Evolutionary conservation across 1,139 yeast species (phyloP).

Genomic region (Protomyces inouyei): DNA sequence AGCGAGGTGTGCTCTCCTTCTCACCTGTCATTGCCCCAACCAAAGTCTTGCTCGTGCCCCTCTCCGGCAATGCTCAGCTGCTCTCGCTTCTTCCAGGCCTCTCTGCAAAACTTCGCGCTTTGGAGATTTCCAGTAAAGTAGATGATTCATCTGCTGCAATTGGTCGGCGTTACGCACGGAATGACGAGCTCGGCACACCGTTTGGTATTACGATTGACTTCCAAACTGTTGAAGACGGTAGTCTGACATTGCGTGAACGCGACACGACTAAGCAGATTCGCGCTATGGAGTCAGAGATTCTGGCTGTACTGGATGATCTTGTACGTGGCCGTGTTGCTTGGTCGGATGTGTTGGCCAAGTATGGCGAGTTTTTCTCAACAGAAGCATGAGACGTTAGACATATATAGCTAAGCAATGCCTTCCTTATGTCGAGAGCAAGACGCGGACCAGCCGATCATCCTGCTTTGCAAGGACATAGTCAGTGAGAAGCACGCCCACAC

Average conservation of each 20-base stretch:
- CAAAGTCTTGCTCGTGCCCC: slow-evolving; percentile 90
- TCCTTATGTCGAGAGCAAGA: background rate
- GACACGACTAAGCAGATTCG: slow-evolving; percentile 96
- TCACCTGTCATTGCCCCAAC: slow-evolving; percentile 97
- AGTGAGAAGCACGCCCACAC: slow-evolving; percentile 16
- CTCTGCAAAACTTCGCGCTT: slow-evolving; percentile 64
- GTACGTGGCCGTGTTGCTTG: slow-evolving; percentile 22
- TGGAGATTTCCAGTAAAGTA: slow-evolving; percentile 88
- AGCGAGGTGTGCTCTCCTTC: slow-evolving; percentile 87
- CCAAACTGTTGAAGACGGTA: slow-evolving; percentile 78
- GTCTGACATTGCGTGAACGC: slow-evolving; percentile 92
- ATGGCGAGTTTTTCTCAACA: slow-evolving; percentile 27
- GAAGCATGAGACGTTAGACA: background rate
- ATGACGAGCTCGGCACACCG: slow-evolving; percentile 98
- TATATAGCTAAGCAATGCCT: background rate
- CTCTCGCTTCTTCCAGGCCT: slow-evolving; percentile 59
- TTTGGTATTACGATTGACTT: slow-evolving; percentile 98
- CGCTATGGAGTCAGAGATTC: slow-evolving; percentile 74
- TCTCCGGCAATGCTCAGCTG: slow-evolving; percentile 77
- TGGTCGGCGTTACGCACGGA: slow-evolving; percentile 98
- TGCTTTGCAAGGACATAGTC: slow-evolving; percentile 11
- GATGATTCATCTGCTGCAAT: slow-evolving; percentile 98
- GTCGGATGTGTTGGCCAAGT: slow-evolving; percentile 27
- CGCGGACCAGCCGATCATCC: slow-evolving; percentile 7
- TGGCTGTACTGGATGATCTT: slow-evolving; percentile 61